Conservation (phyloP, 805 yeast genomes). For the Teunomyces gatunensis region DNA sequence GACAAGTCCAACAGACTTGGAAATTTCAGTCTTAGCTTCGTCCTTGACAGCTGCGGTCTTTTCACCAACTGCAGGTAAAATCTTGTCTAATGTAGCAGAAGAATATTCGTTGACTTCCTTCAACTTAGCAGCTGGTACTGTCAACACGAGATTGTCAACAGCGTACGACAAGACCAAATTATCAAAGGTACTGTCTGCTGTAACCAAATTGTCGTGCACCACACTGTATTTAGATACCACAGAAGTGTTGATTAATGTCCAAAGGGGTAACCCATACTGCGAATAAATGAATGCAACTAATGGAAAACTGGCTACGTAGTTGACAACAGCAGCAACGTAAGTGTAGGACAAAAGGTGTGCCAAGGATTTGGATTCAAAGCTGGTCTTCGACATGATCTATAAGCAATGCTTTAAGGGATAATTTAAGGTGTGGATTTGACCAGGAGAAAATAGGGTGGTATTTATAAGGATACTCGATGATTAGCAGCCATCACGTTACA, state of each 20-base stretch:
- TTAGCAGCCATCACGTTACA: conserved; percentile 12
- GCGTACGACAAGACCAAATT: conserved; percentile 10
- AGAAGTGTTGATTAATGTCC: conserved; percentile 19
- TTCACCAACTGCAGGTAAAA: conserved; percentile 27
- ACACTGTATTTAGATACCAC: conserved; percentile 15
- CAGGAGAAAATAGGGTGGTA: neutral
- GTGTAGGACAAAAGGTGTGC: conserved; percentile 33
- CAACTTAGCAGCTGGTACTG: conserved; percentile 11
- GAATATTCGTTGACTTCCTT: conserved; percentile 25
- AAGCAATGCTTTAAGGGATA: neutral
- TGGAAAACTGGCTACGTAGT: conserved; percentile 24
- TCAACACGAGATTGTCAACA: conserved; percentile 10
- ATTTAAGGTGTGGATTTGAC: too few species aligned
- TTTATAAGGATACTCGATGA: neutral
- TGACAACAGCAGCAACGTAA: conserved; percentile 19
- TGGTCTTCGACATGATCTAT: conserved; percentile 12
- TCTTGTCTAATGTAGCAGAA: conserved; percentile 17
- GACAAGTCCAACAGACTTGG: conserved; percentile 20
- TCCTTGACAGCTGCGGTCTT: conserved; percentile 17
- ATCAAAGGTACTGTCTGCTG: conserved; percentile 4
- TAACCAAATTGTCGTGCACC: conserved; percentile 1
- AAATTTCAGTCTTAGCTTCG: conserved; percentile 11
- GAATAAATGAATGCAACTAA: conserved; percentile 22
- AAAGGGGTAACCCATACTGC: conserved; percentile 19
- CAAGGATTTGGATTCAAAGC: conserved; percentile 32